Evolutionary conservation across 2,329 filamentous ascomycete genomes (phyloP).

Genomic region (Fusarium chlamydosporum): DNA sequence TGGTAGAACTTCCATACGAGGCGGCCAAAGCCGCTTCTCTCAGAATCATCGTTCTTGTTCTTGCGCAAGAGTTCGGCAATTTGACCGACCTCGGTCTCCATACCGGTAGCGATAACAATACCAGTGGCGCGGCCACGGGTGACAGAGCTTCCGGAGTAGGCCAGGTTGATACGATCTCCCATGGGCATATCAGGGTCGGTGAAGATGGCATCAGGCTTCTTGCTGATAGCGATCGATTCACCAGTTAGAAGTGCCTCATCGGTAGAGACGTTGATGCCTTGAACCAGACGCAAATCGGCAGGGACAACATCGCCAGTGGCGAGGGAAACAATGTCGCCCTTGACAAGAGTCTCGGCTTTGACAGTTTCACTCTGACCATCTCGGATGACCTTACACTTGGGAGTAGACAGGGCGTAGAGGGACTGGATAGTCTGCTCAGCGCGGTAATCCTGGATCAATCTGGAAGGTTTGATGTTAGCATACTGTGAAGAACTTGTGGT

Average conservation of each 20-base stretch:
- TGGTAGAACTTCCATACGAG: conserved; percentile 61
- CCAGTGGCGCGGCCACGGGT: conserved; percentile 78
- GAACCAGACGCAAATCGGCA: conserved; percentile 75
- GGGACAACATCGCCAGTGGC: conserved; percentile 78
- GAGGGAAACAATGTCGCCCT: conserved; percentile 74
- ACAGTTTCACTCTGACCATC: conserved; percentile 65
- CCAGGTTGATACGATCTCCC: conserved; percentile 78
- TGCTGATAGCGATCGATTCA: conserved; percentile 78
- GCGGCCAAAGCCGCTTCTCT: conserved; percentile 60
- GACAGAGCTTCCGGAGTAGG: conserved; percentile 79
- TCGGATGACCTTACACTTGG: conserved; percentile 71
- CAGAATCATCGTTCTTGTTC: conserved; percentile 62
- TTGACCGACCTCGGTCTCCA: conserved; percentile 81
- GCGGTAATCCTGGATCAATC: conserved; percentile 72
- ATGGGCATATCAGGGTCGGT: conserved; percentile 69
- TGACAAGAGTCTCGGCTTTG: conserved; percentile 71
- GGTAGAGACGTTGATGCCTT: conserved; percentile 80
- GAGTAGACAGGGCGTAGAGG: conserved; percentile 69
- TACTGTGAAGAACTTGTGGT: conserved; percentile 29
- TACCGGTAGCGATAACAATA: conserved; percentile 78
- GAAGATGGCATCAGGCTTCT: conserved; percentile 71
- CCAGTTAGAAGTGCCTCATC: conserved; percentile 83
- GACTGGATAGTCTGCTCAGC: conserved; percentile 75
- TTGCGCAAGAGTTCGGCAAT: conserved; percentile 79
- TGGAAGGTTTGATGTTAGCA: conserved; percentile 52